Base-by-base conservation (phyloP, 495 filamentous ascomycete species). In the Penicillium herquei region DNA sequence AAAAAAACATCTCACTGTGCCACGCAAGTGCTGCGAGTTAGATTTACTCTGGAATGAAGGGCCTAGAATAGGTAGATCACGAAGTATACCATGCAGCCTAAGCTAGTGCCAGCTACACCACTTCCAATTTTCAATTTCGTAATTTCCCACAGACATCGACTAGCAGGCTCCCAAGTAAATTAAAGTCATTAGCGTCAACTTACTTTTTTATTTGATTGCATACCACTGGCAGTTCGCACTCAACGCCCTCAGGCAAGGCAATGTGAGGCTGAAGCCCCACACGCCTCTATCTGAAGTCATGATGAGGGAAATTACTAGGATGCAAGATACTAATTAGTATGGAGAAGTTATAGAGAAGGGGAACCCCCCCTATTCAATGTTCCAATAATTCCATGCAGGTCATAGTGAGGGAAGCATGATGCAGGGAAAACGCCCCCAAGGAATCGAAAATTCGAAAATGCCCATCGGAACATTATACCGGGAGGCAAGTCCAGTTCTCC, bases 361-460 rank as follows among this genome's bases (percentile, higher is more conserved):
- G 13, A n/a, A n/a, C n/a, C n/a, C n/a, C 14, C 39, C 14, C 13
- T 14, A n/a, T 41, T n/a, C n/a, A 8, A 11, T 8, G 9, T 5
- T 32, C 14, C 13, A 34, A 40, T 13, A 26, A 26, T 26, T 26
- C 21, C 21, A 30, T 31, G 10, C 13, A 46, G 26, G 33, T 68
- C 52, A 63, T 55, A 8, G 54, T 68, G 63, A 68, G 55, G 45
- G 32, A 40, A 63, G 10, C 21, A 61, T 68, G 65, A 68, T 66
- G 48, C 41, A 56, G 50, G 45, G 56, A 55, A 46, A 61, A 43
- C 54, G 39, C 54, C 49, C 18, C 49, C 49, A 17, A 32, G 11
- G 8, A 39, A 8, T 18, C 40, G 34, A 37, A 13, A 6, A 37
- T 26, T 26, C 21, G 21, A 13, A 37, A 37, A 37, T 43, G 16